Evolutionary conservation across 177 flowering plant species (phyloP), one percentile per base, ranked within the genome.

Genomic region (Telopea speciosissima): DNA sequence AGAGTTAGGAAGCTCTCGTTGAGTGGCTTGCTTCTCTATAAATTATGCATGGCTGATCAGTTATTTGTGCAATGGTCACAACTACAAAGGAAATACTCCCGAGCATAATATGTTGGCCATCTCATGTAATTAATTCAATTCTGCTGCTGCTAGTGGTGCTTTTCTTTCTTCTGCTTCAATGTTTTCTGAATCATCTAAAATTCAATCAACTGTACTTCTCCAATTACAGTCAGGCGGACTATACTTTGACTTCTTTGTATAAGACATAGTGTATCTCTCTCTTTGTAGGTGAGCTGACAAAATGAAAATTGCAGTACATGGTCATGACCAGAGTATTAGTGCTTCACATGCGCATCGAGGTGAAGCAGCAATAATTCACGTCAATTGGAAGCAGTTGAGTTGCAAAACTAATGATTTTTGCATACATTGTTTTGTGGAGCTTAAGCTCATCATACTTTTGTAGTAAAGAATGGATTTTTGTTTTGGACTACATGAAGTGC

Each of bases 1-100:
- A 84, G 98, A 82, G 97, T 95, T 66, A 85, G 73, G 72, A 87
- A 81, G 81, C 89, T 92, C 31, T 95, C 97, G 10, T 69, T 95
- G 67, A 91, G 96, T 76, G 99, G 97, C 22, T 77, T 91, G 80
- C 83, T 91, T 72, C 90, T 95, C 14, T 93, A 93, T 84, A 86
- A 91, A 75, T 78, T 88, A 40, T 73, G 65, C 59, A 80, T 93
- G 22, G 98, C 91, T 67, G 99, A 95, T 83, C 93, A 88, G 62
- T 74, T 95, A 56, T 93, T 85, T 70, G 96, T 95, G 70, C 99
- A 95, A 73, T 95, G 99, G 98, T 94, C 97, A 25, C 91, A 91
- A 70, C 81, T 93, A 61, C 83, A 91, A 69, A 81, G 59, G 70
- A 81, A 82, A 59, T 93, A 95, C 80, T 90, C 97, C 14, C 84